phyloP scores from a whole-genome alignment of 1,139 yeast species.

The Yamadazyma sp. region DNA sequence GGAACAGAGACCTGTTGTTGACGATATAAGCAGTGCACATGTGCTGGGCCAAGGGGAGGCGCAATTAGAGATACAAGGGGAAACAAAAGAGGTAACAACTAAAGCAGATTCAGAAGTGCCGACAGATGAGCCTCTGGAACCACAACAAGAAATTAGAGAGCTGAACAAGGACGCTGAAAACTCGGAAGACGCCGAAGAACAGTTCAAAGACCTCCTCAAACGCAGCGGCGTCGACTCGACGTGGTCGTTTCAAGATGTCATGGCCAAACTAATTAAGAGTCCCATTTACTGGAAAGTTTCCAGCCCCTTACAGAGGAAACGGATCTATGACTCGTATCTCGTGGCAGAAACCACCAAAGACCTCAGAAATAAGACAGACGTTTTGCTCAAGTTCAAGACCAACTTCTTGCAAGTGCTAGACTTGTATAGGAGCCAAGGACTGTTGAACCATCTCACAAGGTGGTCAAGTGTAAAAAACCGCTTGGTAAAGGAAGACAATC shows the following conservation, averaged over 20 bases:
- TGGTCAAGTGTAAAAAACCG: constrained; percentile 59
- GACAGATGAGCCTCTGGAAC: too few species aligned
- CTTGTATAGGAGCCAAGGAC: constrained; percentile 27
- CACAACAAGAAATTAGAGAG: too few species aligned
- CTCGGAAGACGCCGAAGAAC: constrained; percentile 32
- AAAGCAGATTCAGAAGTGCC: too few species aligned
- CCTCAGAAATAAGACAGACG: constrained; percentile 49
- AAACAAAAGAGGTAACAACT: constrained; percentile 9
- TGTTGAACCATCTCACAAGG: constrained; percentile 57
- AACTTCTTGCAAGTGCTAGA: constrained; percentile 54
- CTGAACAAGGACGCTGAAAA: too few species aligned
- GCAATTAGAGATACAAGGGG: constrained; percentile 2
- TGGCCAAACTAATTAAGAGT: constrained; percentile 57
- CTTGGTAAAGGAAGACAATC: constrained; percentile 57
- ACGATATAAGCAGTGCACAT: constrained; percentile 1
- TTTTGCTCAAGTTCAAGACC: constrained; percentile 53
- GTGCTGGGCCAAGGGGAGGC: constrained; percentile 7
- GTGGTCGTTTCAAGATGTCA: constrained; percentile 73
- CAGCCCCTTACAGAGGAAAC: constrained; percentile 61
- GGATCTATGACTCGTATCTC: constrained; percentile 64
- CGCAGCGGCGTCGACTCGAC: constrained; percentile 62
- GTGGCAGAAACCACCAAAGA: constrained; percentile 56
- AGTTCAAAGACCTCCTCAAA: constrained; percentile 53
- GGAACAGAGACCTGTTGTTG: constrained; percentile 10
- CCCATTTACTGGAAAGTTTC: constrained; percentile 70